Conservation (phyloP, 2,329 filamentous ascomycete species). For the Calonectria crousiana region DNA sequence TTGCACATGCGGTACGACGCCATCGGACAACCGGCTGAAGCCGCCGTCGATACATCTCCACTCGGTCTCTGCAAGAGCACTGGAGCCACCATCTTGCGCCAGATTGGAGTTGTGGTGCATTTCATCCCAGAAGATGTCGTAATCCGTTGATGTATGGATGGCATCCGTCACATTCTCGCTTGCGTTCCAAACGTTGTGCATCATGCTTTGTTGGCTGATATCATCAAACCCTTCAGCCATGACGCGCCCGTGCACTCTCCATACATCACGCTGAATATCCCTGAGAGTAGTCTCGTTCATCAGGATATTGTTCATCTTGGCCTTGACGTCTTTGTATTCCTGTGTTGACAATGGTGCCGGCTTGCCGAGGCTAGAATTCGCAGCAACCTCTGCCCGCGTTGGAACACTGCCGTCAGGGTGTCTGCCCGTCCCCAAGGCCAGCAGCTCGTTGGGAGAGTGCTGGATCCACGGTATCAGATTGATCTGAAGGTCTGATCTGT, state of each 20-base stretch:
- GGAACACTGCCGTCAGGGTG: not conserved
- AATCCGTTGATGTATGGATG: conserved; percentile 24
- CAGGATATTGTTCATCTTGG: conserved; percentile 29
- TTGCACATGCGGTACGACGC: not conserved
- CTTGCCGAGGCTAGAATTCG: conserved; percentile 8
- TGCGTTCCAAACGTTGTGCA: conserved; percentile 10
- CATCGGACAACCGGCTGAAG: not conserved
- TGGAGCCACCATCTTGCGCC: conserved; percentile 14
- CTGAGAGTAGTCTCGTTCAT: conserved; percentile 25
- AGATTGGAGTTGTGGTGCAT: conserved; percentile 31
- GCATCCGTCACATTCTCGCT: conserved; percentile 23
- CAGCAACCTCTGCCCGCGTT: not conserved
- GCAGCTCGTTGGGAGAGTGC: conserved; percentile 23
- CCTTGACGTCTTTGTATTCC: conserved; percentile 24
- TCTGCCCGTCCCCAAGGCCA: conserved; percentile 24
- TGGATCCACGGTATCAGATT: conserved; percentile 75
- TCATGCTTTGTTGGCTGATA: conserved; percentile 27
- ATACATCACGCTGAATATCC: conserved; percentile 16
- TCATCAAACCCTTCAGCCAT: conserved; percentile 20
- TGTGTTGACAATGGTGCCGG: conserved; percentile 1
- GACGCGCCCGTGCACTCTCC: conserved; percentile 19
- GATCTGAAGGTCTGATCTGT: conserved; percentile 61
- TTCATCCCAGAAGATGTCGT: conserved; percentile 30
- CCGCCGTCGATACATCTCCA: conserved; percentile 22
- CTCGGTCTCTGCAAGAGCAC: conserved; percentile 20